A percentile compares a stretch with the other conserved stretches of the same genome.
Evolutionary conservation across 208 protist species (phyloP).

Genomic region (Trichomonas tenax): DNA sequence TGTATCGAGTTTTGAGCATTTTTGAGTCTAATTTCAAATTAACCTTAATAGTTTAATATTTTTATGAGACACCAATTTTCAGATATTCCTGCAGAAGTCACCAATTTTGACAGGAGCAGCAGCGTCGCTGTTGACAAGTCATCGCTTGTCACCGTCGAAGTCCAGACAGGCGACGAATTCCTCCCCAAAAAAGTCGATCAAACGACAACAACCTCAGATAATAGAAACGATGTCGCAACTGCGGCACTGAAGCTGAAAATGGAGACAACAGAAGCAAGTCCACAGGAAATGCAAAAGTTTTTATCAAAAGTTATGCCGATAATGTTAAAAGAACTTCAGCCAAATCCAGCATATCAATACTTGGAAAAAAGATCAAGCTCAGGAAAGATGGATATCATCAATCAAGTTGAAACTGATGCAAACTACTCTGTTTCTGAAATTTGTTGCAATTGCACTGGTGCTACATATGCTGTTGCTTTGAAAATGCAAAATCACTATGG

Average conservation of each 20-base stretch:
- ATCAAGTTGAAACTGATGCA: background rate
- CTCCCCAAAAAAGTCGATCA: background rate
- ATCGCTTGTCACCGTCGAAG: background rate
- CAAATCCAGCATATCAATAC: background rate
- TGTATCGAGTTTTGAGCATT: too few species aligned
- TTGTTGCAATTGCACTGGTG: background rate
- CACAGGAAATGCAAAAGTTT: background rate
- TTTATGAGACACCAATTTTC: too few species aligned
- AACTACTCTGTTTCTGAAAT: background rate
- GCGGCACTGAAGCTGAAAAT: too few species aligned
- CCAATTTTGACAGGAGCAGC: too few species aligned
- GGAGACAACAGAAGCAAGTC: background rate
- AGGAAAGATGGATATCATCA: background rate
- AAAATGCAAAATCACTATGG: slow-evolving; percentile 3
- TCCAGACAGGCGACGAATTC: background rate
- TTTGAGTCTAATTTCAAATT: too few species aligned
- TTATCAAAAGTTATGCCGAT: background rate
- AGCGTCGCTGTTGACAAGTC: background rate
- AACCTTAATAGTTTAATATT: too few species aligned
- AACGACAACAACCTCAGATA: background rate
- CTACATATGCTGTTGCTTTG: background rate
- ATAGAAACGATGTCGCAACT: background rate
- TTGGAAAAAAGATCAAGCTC: background rate
- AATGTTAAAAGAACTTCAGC: background rate
- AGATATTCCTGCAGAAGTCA: too few species aligned